Evolutionary conservation across 257 asterid genomes (phyloP).

Genomic region (Solanum virginianum): DNA sequence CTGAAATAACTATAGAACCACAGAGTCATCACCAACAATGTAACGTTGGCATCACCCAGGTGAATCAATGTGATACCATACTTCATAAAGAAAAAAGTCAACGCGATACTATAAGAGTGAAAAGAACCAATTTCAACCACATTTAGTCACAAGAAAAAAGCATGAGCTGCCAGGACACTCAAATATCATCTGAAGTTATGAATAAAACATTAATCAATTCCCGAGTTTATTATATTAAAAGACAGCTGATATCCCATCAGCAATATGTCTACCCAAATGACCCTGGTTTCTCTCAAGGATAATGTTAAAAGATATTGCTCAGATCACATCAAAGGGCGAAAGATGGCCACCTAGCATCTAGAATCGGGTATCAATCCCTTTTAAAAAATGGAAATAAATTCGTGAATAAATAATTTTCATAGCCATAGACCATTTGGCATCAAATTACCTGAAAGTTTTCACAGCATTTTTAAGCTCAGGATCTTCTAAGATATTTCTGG

Average conservation of each 20-base stretch:
- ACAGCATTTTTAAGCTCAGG: slow-evolving; percentile 78
- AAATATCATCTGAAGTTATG: background rate
- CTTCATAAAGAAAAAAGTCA: background rate
- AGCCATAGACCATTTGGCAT: background rate
- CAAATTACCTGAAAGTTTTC: slow-evolving; percentile 57
- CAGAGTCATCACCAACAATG: background rate
- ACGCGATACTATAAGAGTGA: background rate
- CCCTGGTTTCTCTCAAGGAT: background rate
- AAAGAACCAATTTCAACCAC: background rate
- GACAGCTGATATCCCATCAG: background rate
- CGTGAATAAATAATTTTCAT: background rate
- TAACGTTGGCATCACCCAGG: background rate
- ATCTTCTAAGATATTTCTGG: slow-evolving; percentile 85
- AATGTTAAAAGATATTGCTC: background rate
- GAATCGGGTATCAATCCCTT: background rate
- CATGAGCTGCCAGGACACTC: background rate
- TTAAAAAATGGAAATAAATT: background rate
- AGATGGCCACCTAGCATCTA: background rate
- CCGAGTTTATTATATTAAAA: background rate
- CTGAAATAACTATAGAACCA: background rate
- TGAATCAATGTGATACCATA: background rate
- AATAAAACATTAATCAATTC: background rate
- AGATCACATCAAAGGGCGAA: background rate
- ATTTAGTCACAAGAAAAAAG: background rate
- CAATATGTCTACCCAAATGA: background rate